phyloP scores from a whole-genome alignment of 257 asterid genomes.

The Linderniella brevidens region DNA sequence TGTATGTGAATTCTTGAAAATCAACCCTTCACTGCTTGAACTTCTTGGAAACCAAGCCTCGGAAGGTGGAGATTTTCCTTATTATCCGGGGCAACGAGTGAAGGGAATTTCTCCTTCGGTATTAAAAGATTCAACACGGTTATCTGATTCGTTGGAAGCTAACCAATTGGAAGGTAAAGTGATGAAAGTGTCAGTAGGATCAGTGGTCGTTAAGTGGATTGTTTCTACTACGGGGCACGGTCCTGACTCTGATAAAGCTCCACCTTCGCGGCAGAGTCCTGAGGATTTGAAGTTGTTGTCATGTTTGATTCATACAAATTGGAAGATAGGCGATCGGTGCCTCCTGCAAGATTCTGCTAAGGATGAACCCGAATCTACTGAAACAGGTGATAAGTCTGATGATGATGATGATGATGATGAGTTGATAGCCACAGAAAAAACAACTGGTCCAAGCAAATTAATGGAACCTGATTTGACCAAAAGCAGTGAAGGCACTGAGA shows the following conservation, averaged over 20 bases:
- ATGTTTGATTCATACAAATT: conserved; percentile 78
- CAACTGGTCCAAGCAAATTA: conserved; percentile 21
- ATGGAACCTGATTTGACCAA: conserved; percentile 20
- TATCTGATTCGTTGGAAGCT: conserved; percentile 88
- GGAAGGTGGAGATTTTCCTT: conserved; percentile 87
- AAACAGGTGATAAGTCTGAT: conserved; percentile 51
- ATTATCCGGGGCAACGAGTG: conserved; percentile 94
- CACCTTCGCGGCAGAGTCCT: conserved; percentile 86
- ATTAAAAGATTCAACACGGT: conserved; percentile 87
- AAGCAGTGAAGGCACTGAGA: conserved; percentile 19
- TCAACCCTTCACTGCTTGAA: conserved; percentile 69
- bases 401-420: too few species aligned
- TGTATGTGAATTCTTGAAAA: conserved; percentile 76
- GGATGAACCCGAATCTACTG: conserved; percentile 52
- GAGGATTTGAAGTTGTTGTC: conserved; percentile 67
- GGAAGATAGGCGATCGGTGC: conserved; percentile 99
- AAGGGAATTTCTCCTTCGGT: conserved; percentile 81
- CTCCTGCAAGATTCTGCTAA: conserved; percentile 39
- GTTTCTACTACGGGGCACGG: conserved; percentile 98
- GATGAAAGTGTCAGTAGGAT: conserved; percentile 80
- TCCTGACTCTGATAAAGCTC: conserved; percentile 55
- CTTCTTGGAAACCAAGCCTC: conserved; percentile 52
- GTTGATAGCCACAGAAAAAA: conserved; percentile 26
- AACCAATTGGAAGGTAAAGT: conserved; percentile 82
- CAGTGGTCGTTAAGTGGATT: conserved; percentile 83